phyloP scores from a whole-genome alignment of 805 yeast species.

The Groenewaldozyma tartarivorans region DNA sequence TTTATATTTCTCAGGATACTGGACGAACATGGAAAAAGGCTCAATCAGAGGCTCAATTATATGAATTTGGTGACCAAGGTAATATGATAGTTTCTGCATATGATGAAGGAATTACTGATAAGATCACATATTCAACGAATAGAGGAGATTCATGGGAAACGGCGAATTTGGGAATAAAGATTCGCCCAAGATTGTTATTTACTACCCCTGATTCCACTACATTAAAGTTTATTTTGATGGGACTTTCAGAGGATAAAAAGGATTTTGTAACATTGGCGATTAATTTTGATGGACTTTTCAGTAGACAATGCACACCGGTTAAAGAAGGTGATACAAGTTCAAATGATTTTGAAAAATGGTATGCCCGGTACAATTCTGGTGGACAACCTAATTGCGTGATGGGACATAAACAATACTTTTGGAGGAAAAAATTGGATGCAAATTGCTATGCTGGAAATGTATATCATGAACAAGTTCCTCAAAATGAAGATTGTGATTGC shows the following conservation, averaged over 20 bases:
- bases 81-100: slow-evolving; percentile 52
- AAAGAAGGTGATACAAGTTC: slow-evolving; percentile 28
- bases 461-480: slow-evolving; percentile 30
- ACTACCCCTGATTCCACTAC: slow-evolving; percentile 69
- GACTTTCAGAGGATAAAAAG: slow-evolving; percentile 20
- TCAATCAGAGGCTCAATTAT: slow-evolving; percentile 41
- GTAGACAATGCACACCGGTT: slow-evolving; percentile 15
- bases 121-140: slow-evolving; percentile 50
- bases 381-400: slow-evolving; percentile 42
- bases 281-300: slow-evolving; percentile 36
- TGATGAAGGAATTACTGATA: slow-evolving; percentile 29
- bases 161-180: slow-evolving; percentile 35
- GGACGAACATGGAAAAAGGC: slow-evolving; percentile 63
- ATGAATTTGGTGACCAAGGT: slow-evolving; percentile 70
- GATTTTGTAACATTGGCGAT: slow-evolving; percentile 41
- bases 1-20: slow-evolving; percentile 67
- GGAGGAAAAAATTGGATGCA: slow-evolving; percentile 55
- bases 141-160: slow-evolving; percentile 62
- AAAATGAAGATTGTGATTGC: slow-evolving; percentile 56
- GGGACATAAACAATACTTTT: slow-evolving; percentile 58
- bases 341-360: slow-evolving; percentile 58
- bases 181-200: slow-evolving; percentile 36
- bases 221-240: slow-evolving; percentile 43
- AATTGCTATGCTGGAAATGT: slow-evolving; percentile 46
- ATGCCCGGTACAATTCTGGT: slow-evolving; percentile 33